Percentiles rank a stretch among this genome's conserved stretches.
Evolutionary conservation across 208 protist genomes (phyloP).

Genomic region (Trichomonas vaginalis): DNA sequence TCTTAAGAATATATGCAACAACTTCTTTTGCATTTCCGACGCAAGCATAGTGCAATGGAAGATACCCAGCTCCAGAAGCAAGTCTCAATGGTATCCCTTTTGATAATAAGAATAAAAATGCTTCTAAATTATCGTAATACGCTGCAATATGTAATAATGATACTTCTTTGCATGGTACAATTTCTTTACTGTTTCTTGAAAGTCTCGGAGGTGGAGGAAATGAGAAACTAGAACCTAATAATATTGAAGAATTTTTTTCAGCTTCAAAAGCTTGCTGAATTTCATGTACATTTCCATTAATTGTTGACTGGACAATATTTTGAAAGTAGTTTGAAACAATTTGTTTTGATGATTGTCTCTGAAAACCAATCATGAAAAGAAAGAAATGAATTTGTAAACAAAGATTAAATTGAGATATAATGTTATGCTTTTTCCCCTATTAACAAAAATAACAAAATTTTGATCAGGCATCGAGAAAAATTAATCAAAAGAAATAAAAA

Average conservation of each 20-base stretch:
- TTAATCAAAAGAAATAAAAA: too few relatives aligned
- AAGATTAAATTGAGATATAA: too few relatives aligned
- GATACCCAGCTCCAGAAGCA: not conserved
- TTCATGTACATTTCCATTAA: not conserved
- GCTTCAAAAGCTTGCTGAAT: not conserved
- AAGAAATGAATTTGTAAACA: too few relatives aligned
- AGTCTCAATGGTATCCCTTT: not conserved
- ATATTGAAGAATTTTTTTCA: not conserved
- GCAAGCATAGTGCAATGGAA: not conserved
- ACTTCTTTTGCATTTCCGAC: not conserved
- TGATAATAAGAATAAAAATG: not conserved
- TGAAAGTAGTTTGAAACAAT: not conserved
- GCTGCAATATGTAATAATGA: not conserved
- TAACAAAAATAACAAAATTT: too few relatives aligned
- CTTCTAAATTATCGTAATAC: constrained; percentile 2
- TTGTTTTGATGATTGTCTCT: too few relatives aligned
- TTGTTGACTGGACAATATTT: not conserved
- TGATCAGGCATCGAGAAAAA: too few relatives aligned
- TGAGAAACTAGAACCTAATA: not conserved
- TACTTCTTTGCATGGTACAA: not conserved
- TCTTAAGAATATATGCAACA: not conserved
- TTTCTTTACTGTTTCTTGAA: not conserved
- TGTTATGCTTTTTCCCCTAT: too few relatives aligned
- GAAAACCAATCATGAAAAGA: too few relatives aligned
- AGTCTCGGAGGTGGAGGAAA: not conserved